phyloP scores from a whole-genome alignment of 2,329 filamentous ascomycete genomes.

The Aspergillus spinulosporus region DNA sequence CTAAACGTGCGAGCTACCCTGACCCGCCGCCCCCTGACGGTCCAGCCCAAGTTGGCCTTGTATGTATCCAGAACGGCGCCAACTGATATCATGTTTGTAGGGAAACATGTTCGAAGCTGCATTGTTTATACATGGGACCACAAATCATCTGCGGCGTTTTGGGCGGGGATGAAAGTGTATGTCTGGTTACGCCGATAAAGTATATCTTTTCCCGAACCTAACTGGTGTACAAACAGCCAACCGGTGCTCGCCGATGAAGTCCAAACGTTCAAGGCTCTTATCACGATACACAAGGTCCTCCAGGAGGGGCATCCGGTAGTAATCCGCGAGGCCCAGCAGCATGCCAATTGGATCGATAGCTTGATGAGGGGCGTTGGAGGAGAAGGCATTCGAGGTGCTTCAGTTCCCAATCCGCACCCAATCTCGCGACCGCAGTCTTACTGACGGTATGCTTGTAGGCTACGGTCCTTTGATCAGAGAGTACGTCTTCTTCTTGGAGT shows the following conservation, averaged over 20 bases:
- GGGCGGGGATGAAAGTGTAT: conserved; percentile 97
- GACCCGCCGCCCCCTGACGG: conserved; percentile 4
- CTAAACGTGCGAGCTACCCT: conserved; percentile 56
- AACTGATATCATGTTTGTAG: conserved; percentile 36
- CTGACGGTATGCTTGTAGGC: conserved; percentile 42
- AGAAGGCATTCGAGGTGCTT: conserved; percentile 74
- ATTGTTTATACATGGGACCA: conserved; percentile 99
- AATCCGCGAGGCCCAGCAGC: conserved; percentile 82
- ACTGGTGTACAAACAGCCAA: conserved; percentile 59
- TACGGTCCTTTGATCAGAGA: conserved; percentile 92
- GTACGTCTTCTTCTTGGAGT: conserved; percentile 93
- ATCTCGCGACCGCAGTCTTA: background rate
- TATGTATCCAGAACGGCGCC: background rate
- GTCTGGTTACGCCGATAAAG: conserved; percentile 37
- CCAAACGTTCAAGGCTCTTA: conserved; percentile 97
- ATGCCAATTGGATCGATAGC: conserved; percentile 89
- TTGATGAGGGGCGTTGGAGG: conserved; percentile 78
- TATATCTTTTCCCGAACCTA: background rate
- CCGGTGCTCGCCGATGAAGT: conserved; percentile 98
- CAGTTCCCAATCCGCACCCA: background rate
- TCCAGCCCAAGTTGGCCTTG: conserved; percentile 12
- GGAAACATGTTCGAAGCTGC: conserved; percentile 94
- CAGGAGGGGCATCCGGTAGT: conserved; percentile 93
- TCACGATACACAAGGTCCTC: conserved; percentile 94
- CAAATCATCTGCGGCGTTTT: conserved; percentile 91